A percentile compares a stretch with the other conserved stretches of the same genome.
Evolutionary conservation across 2,329 filamentous ascomycete genomes (phyloP).

Genomic region (Xenoacremonium recifei): DNA sequence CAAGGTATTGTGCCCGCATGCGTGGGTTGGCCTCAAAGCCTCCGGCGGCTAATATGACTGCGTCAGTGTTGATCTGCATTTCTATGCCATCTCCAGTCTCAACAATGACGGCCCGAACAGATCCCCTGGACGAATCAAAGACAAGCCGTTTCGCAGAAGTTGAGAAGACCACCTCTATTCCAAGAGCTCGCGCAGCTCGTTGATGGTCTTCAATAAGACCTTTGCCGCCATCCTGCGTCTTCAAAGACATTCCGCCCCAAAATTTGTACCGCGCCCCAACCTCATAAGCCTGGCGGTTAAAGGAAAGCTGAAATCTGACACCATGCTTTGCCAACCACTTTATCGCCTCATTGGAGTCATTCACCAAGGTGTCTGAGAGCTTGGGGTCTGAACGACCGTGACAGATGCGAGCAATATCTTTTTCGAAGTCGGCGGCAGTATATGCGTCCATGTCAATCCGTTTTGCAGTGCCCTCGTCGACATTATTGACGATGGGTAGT

Average conservation of each 20-base stretch:
- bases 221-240: slow-evolving; percentile 58
- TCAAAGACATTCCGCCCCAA: slow-evolving; percentile 65
- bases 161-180: slow-evolving; percentile 45
- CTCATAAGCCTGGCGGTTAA: slow-evolving; percentile 65
- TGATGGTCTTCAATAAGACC: slow-evolving; percentile 52
- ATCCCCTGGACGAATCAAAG: slow-evolving; percentile 30
- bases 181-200: slow-evolving; percentile 39
- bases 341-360: slow-evolving; percentile 48
- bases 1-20: slow-evolving; percentile 52
- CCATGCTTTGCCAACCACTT: slow-evolving; percentile 57
- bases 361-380: slow-evolving; percentile 48
- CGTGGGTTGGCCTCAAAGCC: slow-evolving; percentile 63
- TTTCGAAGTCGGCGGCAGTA: slow-evolving; percentile 49
- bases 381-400: slow-evolving; percentile 49
- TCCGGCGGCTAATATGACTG: slow-evolving; percentile 56
- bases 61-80: slow-evolving; percentile 31
- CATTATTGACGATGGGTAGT: slow-evolving; percentile 61
- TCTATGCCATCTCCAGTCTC: slow-evolving; percentile 29
- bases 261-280: slow-evolving; percentile 61
- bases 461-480: slow-evolving; percentile 40
- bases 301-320: slow-evolving; percentile 57
- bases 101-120: slow-evolving; percentile 12
- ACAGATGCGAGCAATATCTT: slow-evolving; percentile 58
- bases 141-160: slow-evolving; percentile 38
- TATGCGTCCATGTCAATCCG: slow-evolving; percentile 61